Conservation (phyloP, 352 stramenopile species). For the Globisporangium emineosum region DNA sequence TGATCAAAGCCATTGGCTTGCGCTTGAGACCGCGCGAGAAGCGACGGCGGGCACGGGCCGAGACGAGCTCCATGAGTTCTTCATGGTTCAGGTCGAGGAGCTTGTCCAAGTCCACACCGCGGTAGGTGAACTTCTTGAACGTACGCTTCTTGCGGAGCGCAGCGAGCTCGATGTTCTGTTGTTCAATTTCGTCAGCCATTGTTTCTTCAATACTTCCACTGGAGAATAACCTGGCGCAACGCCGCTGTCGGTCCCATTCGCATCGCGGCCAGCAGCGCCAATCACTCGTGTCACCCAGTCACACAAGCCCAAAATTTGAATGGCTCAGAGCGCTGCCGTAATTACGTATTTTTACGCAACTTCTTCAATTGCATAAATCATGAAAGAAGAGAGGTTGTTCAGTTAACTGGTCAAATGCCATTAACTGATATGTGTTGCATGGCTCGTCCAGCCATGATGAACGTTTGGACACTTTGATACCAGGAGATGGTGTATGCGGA, state of each 20-base stretch:
- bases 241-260: not conserved
- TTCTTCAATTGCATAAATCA: not conserved
- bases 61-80: constrained; percentile 99
- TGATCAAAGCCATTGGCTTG: constrained; percentile 99
- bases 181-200: constrained; percentile 52
- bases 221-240: constrained; percentile 9
- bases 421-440: not conserved
- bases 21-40: constrained; percentile 99
- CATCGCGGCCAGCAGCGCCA: not conserved
- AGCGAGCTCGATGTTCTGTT: constrained; percentile 86
- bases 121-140: constrained; percentile 99
- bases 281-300: not conserved
- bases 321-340: constrained; percentile 11
- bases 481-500: constrained; percentile 59
- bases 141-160: constrained; percentile 99
- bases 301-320: constrained; percentile 10
- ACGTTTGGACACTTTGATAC: not conserved
- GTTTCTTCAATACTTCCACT: constrained; percentile 21
- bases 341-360: constrained; percentile 4
- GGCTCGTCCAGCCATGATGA: not conserved
- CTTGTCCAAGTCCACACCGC: constrained; percentile 99
- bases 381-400: not conserved
- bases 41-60: constrained; percentile 93
- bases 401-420: not conserved
- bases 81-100: constrained; percentile 99